Percentiles rank a stretch among this genome's conserved stretches.
Conservation (phyloP, 805 yeast species). For the Cyberlindnera galapagoensis region DNA sequence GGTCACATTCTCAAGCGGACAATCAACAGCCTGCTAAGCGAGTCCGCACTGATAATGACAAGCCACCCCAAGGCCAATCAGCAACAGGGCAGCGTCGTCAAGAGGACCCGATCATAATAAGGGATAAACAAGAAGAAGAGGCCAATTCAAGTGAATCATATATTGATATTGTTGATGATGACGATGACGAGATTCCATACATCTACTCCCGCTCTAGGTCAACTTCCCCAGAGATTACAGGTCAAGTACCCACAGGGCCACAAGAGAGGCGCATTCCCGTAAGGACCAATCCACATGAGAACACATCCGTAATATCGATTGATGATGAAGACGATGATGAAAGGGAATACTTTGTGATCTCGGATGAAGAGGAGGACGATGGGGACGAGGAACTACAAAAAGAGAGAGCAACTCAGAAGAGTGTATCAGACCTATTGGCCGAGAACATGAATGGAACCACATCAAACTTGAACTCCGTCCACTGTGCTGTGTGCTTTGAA, state of each 20-base stretch:
- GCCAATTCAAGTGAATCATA: too few species aligned
- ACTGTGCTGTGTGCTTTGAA: slow-evolving; percentile 53
- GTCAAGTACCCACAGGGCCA: slow-evolving; percentile 12
- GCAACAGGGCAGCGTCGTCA: too few species aligned
- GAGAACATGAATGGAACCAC: slow-evolving; percentile 12
- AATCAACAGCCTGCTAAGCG: too few species aligned
- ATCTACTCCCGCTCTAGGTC: slow-evolving; percentile 22
- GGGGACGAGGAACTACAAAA: slow-evolving; percentile 8
- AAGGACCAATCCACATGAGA: slow-evolving; percentile 1
- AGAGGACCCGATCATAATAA: too few species aligned
- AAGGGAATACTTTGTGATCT: slow-evolving; percentile 14
- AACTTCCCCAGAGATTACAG: slow-evolving; percentile 13
- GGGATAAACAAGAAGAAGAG: too few species aligned
- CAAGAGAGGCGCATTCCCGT: too few species aligned
- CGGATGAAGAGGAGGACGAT: slow-evolving; percentile 17
- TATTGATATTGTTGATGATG: slow-evolving; percentile 14
- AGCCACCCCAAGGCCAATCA: neutral
- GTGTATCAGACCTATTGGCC: slow-evolving; percentile 28
- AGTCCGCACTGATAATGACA: neutral
- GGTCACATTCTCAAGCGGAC: too few species aligned
- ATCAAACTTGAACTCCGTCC: slow-evolving; percentile 15
- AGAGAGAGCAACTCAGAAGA: slow-evolving; percentile 17
- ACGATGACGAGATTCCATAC: slow-evolving; percentile 24
- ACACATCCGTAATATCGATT: slow-evolving; percentile 4
- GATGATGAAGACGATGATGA: slow-evolving; percentile 16